Evolutionary conservation across 805 yeast genomes (phyloP), one percentile per base, ranked within the genome.

Genomic region (Diddensiella transvaalensis): DNA sequence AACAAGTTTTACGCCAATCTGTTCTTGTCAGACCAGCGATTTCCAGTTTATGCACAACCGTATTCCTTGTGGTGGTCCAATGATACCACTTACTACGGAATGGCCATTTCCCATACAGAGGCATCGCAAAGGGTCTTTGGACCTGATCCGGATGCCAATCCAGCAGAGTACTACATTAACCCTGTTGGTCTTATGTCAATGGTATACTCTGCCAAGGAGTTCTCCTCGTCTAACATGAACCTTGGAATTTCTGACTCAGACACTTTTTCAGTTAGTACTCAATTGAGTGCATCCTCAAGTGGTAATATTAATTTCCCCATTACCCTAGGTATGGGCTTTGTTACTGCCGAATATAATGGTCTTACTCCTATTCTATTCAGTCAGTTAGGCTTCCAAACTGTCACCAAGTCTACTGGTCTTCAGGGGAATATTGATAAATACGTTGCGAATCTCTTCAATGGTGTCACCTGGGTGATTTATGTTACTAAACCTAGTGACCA

Each of bases 251-350:
- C 72, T 17, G 71, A 76, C 13, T 70, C 77, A 72, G 73, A 71
- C 36, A 65, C 72, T 13, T 72, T 81, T 64, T 79, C 85, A 4
- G 78, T 74, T 11, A 66, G 69, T 39, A 79, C 75, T 8, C 68
- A 51, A 44, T 68, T 48, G 32, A 55, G 48, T 45, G 51, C 41
- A 5, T 48, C 64, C 17, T 50, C 57, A 2, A 49, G 64, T 13
- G 51, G 58, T 2, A 65, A 63, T 40, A 66, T 83, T 13, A 70
- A 72, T 26, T 53, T 77, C 41, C 90, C 91, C 3, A 60, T 85
- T 47, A 85, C 83, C 3, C 90, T 85, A 64, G 97, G 97, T 47
- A 75, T 75, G 75, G 96, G 96, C 4, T 80, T 86, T 53, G 78
- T 86, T 13, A 83, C 96, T 26, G 87, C 82, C 22, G 65, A 77